phyloP scores from a whole-genome alignment of 2,329 filamentous ascomycete species.

The Teratosphaeria epicoccoides region DNA sequence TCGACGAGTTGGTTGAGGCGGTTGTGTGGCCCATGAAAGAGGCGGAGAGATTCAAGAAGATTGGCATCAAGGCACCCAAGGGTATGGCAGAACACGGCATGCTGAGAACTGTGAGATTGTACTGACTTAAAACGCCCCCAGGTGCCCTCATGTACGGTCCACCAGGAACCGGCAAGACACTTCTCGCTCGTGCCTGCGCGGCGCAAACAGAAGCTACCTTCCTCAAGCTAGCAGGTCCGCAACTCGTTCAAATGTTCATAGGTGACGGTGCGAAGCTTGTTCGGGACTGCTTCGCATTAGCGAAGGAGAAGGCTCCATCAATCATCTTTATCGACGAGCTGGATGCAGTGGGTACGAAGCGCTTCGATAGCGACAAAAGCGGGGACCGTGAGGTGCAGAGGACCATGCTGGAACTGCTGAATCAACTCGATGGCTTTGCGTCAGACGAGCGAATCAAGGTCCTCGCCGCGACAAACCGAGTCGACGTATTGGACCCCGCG shows the following conservation, averaged over 20 bases:
- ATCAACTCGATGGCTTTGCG: constrained; percentile 95
- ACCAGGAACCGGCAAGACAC: constrained; percentile 80
- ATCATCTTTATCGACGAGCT: constrained; percentile 99
- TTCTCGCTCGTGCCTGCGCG: constrained; percentile 88
- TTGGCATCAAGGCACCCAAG: constrained; percentile 98
- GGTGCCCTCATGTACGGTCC: constrained; percentile 97
- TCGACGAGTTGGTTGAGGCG: constrained; percentile 94
- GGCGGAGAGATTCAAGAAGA: constrained; percentile 97
- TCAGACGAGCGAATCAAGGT: constrained; percentile 93
- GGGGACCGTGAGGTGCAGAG: constrained; percentile 96
- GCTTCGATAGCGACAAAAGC: constrained; percentile 96
- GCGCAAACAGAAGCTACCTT: constrained; percentile 98
- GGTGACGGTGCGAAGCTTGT: constrained; percentile 97
- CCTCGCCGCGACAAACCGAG: constrained; percentile 96
- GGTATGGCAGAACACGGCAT: constrained; percentile 41
- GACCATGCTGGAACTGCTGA: constrained; percentile 97
- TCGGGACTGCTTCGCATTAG: constrained; percentile 90
- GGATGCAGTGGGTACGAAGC: constrained; percentile 96
- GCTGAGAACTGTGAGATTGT: background rate
- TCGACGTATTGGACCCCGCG: constrained; percentile 93
- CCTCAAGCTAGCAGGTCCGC: constrained; percentile 92
- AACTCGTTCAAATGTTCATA: constrained; percentile 99
- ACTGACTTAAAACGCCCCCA: constrained; percentile 26
- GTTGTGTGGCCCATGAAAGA: constrained; percentile 99
- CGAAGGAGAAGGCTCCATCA: constrained; percentile 95